These are phyloP conservation scores for Neurospora sp. DNA, from an alignment of 495 filamentous ascomycete species.

Conservation along the genomic window DNA sequence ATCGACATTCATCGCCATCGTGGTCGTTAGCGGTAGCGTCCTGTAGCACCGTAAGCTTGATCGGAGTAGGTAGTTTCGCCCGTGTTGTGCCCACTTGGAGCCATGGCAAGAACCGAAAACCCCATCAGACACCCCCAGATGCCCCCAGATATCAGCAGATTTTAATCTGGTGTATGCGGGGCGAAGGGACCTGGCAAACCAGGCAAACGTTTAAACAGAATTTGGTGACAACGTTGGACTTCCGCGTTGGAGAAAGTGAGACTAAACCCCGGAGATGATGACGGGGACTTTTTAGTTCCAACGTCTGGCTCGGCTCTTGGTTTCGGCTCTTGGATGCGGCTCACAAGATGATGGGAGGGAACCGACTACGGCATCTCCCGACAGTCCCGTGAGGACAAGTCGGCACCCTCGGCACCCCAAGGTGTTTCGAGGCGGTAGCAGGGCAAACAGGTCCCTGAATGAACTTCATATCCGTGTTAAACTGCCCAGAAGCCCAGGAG, in stretches of 20 bases:
- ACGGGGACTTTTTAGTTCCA: background rate
- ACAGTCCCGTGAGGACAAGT: too few relatives aligned
- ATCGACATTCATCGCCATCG: background rate
- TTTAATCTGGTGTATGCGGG: background rate
- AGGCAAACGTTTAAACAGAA: background rate
- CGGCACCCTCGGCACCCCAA: background rate
- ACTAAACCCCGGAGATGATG: background rate
- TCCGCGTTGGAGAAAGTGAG: background rate
- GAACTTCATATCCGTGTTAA: background rate
- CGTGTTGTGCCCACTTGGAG: background rate
- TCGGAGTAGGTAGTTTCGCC: background rate
- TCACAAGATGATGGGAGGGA: background rate
- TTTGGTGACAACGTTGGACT: background rate
- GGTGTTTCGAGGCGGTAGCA: background rate
- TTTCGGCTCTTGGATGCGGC: background rate
- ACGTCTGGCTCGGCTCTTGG: background rate
- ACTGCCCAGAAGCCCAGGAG: background rate
- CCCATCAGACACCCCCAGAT: background rate
- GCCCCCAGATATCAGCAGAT: background rate
- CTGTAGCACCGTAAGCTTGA: background rate
- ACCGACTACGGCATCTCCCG: background rate
- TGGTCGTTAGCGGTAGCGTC: background rate
- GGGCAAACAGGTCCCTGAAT: background rate
- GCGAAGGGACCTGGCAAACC: background rate
- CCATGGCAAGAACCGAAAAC: background rate